Evolutionary conservation across 2,329 filamentous ascomycete genomes (phyloP), one percentile per base, ranked within the genome.

Genomic region (Aureobasidium sp.): DNA sequence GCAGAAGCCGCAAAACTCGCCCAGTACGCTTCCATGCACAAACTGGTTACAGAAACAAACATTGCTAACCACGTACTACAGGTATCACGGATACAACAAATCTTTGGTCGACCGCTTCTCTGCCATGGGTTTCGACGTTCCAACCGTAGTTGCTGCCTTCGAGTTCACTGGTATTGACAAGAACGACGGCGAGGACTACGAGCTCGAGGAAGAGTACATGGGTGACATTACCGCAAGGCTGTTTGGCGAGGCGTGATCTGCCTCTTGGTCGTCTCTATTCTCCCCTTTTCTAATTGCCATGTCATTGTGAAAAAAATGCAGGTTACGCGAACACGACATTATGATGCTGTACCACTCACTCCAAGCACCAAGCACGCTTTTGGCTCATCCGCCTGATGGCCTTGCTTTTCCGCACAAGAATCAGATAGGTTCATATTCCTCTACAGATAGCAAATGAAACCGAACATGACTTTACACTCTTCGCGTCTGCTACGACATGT

Each of bases 81-180:
- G 89, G 65, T 97, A 96, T 71, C 83, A 88, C 66, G 93, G 94
- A 2, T 97, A 96, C 75, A 92, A 91, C 75, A 88, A 87, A 69
- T 83, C 88, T 36, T 80, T 97, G 44, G 84, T 97, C 66, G 86
- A 94, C 69, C 83, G 88, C 5, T 97, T 97, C 68, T 85, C 89
- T 16, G 83, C 80, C 68, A 97, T 97, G 93, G 93, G 93, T 11
- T 97, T 97, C 68, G 86, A 91, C 62, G 83, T 96, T 2, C 89
- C 92, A 53, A 81, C 83, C n/a, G 91, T 97, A 1, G 91, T 97
- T 0, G 83, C 88, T 10, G 90, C 91, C 0, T 96, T 97, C 69
- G 81, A 87, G 58, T 89, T 83, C 64, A 86, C 94, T 8, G 89
- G 90, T 6, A 92, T 96, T 66, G 89, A 93, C 65, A 83, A 84